These are phyloP conservation scores for Aureobasidium sp. DNA, from an alignment of 2,329 filamentous ascomycete genomes.

Conservation along the genomic window DNA sequence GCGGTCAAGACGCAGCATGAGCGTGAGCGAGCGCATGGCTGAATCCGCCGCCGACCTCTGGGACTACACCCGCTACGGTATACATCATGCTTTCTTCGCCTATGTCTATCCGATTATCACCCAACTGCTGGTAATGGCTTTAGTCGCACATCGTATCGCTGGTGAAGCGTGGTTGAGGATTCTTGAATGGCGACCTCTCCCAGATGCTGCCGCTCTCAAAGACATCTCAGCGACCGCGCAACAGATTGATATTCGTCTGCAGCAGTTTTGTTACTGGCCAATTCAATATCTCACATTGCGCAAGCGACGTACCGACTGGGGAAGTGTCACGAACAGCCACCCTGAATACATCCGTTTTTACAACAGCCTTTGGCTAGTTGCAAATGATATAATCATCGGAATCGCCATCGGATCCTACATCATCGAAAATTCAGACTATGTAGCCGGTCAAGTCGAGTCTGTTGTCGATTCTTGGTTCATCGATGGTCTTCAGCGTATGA, in stretches of 20 bases:
- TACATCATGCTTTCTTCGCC: slow-evolving; percentile 64
- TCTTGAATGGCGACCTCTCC: slow-evolving; percentile 76
- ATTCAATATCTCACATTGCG: slow-evolving; percentile 90
- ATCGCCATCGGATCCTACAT: slow-evolving; percentile 96
- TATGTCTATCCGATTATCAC: slow-evolving; percentile 75
- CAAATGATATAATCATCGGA: slow-evolving; percentile 97
- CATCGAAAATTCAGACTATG: slow-evolving; percentile 84
- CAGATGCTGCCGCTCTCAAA: slow-evolving; percentile 77
- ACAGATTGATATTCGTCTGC: slow-evolving; percentile 91
- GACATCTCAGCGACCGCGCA: slow-evolving; percentile 95
- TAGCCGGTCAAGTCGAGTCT: slow-evolving; percentile 70
- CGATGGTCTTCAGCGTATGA: slow-evolving; percentile 78
- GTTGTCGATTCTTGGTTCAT: slow-evolving; percentile 79
- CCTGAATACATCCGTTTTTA: slow-evolving; percentile 99
- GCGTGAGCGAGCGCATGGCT: slow-evolving; percentile 88
- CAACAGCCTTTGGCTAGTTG: slow-evolving; percentile 96
- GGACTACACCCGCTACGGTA: slow-evolving; percentile 61
- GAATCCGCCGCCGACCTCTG: slow-evolving; percentile 85
- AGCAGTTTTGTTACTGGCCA: slow-evolving; percentile 99
- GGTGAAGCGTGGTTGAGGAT: slow-evolving; percentile 73
- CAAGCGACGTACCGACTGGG: slow-evolving; percentile 87
- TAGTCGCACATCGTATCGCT: slow-evolving; percentile 71
- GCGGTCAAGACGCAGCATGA: slow-evolving; percentile 74
- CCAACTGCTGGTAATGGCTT: slow-evolving; percentile 62
- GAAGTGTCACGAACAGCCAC: slow-evolving; percentile 89